A percentile compares a stretch with the other conserved stretches of the same genome.
phyloP scores from a whole-genome alignment of 495 filamentous ascomycete species.

The Lasiosphaeris hirsuta region DNA sequence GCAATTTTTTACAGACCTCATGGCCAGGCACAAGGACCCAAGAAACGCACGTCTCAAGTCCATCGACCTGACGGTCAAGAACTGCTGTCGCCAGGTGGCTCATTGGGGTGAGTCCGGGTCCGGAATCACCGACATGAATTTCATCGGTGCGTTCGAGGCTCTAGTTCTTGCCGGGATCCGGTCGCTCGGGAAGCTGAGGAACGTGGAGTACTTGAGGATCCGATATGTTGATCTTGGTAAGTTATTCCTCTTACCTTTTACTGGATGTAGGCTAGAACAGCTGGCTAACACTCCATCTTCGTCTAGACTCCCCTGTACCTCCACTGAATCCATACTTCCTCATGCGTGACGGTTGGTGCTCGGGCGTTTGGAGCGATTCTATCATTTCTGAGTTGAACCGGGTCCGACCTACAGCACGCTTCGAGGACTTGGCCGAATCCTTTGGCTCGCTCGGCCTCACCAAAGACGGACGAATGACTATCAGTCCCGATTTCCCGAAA shows the following conservation, averaged over 20 bases:
- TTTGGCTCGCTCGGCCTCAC: constrained; percentile 49
- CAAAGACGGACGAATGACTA: constrained; percentile 50
- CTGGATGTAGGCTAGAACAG: background rate
- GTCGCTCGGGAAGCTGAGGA: constrained; percentile 49
- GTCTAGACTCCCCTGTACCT: constrained; percentile 50
- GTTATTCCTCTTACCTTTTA: constrained; percentile 22
- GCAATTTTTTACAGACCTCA: constrained; percentile 53
- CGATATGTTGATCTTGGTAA: constrained; percentile 69
- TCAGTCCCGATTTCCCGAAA: constrained; percentile 46
- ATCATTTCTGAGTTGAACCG: constrained; percentile 55
- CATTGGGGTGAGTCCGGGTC: constrained; percentile 57
- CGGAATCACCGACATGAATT: constrained; percentile 63
- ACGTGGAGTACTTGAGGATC: constrained; percentile 58
- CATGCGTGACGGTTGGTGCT: constrained; percentile 53
- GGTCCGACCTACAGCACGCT: constrained; percentile 53
- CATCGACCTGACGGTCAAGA: constrained; percentile 66
- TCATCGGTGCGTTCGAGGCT: constrained; percentile 63
- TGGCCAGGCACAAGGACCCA: constrained; percentile 37
- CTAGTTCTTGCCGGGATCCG: constrained; percentile 59
- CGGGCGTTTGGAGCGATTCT: constrained; percentile 65
- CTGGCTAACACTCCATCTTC: constrained; percentile 3
- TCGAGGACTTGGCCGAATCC: constrained; percentile 55
- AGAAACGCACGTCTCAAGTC: constrained; percentile 52
- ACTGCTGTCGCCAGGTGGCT: constrained; percentile 56
- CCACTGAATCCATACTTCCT: constrained; percentile 66